These are phyloP conservation scores for Amanita rimosa DNA, from an alignment of 768 basidiomycete species.

Conservation along the genomic window DNA sequence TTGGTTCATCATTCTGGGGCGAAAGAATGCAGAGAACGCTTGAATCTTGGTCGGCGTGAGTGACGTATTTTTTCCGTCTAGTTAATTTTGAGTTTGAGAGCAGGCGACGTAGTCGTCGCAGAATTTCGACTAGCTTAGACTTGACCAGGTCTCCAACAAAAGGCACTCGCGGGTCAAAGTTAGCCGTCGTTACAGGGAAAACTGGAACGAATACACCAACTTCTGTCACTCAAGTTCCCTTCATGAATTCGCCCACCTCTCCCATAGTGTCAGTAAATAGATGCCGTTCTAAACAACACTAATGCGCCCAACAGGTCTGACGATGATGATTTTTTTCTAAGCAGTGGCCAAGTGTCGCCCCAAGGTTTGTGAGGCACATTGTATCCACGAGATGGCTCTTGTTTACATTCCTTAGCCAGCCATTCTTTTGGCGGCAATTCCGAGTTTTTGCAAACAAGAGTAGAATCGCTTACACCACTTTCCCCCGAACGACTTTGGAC, in stretches of 20 bases:
- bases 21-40: slow-evolving; percentile 31
- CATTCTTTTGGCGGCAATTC: background rate
- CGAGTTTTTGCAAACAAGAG: background rate
- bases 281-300: background rate
- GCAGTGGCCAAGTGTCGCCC: slow-evolving; percentile 71
- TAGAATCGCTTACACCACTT: background rate
- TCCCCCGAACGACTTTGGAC: background rate
- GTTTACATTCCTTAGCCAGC: background rate
- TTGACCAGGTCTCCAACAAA: background rate
- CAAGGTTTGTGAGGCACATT: slow-evolving; percentile 32
- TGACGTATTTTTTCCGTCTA: background rate
- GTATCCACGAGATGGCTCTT: slow-evolving; percentile 9
- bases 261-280: background rate
- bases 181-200: background rate
- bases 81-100: background rate
- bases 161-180: background rate
- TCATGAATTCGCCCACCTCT: background rate
- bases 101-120: slow-evolving; percentile 9
- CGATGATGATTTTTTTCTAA: slow-evolving; percentile 57
- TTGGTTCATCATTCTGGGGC: slow-evolving; percentile 22
- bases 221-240: background rate
- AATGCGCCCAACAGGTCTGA: background rate
- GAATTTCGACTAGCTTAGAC: background rate
- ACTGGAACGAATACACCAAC: background rate
- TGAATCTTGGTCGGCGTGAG: slow-evolving; percentile 33